These are phyloP conservation scores for Dioscorea dumetorum DNA, from an alignment of 106 monocot species.

Conservation along the genomic window DNA sequence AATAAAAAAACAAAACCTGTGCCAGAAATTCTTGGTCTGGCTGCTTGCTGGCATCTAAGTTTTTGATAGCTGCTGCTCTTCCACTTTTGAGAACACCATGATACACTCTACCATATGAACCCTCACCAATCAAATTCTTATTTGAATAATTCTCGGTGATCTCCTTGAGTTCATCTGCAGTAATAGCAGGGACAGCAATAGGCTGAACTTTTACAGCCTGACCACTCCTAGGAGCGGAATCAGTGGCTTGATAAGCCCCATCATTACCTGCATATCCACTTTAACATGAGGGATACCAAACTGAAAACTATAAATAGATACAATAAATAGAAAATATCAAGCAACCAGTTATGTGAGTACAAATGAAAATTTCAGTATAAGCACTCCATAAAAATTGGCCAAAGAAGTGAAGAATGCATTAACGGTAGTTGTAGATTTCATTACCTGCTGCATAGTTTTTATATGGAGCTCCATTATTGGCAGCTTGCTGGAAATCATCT, in stretches of 20 bases:
- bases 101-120: constrained; percentile 65
- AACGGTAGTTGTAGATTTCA: not conserved
- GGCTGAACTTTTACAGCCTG: constrained; percentile 27
- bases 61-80: constrained; percentile 48
- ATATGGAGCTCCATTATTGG: not conserved
- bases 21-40: constrained; percentile 58
- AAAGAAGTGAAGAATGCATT: not conserved
- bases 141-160: constrained; percentile 44
- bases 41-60: constrained; percentile 57
- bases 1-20: constrained; percentile 21
- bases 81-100: constrained; percentile 42
- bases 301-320: not conserved
- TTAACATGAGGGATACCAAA: not conserved
- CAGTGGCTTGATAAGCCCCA: constrained; percentile 13
- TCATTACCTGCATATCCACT: constrained; percentile 9
- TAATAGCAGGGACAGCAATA: constrained; percentile 40
- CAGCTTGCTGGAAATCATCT: not conserved
- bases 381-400: not conserved
- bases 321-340: not conserved
- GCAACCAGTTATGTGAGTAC: too few relatives aligned
- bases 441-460: not conserved
- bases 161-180: constrained; percentile 47
- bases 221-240: constrained; percentile 27
- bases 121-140: constrained; percentile 53
- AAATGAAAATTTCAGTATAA: too few relatives aligned